Evolutionary conservation across 148 eudicot genomes (phyloP), one percentile per base, ranked within the genome.

Genomic region (Fagopyrum tataricum): DNA sequence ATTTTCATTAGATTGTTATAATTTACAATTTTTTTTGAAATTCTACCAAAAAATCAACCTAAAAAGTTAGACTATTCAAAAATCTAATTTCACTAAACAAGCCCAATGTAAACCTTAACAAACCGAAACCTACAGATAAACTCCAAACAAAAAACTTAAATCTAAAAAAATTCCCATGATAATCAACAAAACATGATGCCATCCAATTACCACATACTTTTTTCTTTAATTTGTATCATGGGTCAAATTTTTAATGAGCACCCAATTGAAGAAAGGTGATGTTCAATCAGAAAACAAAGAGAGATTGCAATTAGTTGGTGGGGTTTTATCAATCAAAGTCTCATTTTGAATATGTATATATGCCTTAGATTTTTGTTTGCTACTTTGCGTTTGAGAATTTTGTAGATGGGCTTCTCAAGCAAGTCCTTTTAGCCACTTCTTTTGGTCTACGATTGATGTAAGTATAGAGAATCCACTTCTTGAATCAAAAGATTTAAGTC

Each of bases 301-400:
- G 44, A 21, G 67, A 64, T 37, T 62, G 68, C 18, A 62, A 62
- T 62, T 64, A 64, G 43, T 15, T 64, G 69, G 69, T 64, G 69
- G 69, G 44, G 69, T 13, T 64, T 64, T 31, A 37, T 64, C 69
- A 64, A 39, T 64, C 69, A 64, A 31, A 64, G 18, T 64, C 69
- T 12, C 44, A 64, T 61, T 61, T 61, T 61, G 67, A 8, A 64
- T 26, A 61, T 24, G 4, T 61, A 24, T 26, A 55, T 13, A 6
- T 64, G 69, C 42, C 14, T 64, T 31, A 64, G 43, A 64, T 64
- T 64, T 64, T 37, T 5, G 9, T 11, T 14, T 58, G 3, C 1
- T 58, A 58, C 15, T 58, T 23, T 58, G 15, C 39, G 39, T 59
- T 6, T 14, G 15, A 24, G 66, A 59, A 59, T 59, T 59, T 8